Evolutionary conservation across 2,329 filamentous ascomycete genomes (phyloP).

Genomic region (Conoideocrella luteorostrata): DNA sequence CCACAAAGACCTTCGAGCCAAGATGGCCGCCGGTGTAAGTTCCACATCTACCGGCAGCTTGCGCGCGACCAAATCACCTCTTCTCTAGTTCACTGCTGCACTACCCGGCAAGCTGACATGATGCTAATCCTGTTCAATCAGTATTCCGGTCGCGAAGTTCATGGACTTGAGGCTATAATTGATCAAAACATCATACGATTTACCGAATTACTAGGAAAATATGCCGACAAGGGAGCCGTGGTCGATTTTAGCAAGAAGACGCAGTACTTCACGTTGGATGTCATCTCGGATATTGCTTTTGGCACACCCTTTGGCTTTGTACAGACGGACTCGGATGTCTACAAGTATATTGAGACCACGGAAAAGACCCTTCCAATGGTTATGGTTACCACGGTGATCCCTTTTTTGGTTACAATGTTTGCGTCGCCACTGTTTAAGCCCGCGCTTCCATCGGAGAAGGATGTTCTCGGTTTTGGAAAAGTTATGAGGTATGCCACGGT

Average conservation of each 20-base stretch:
- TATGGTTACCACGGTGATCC: constrained; percentile 11
- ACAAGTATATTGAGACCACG: constrained; percentile 40
- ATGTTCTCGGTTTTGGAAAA: constrained; percentile 30
- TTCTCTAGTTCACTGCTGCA: too few species aligned
- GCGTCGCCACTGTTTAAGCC: constrained; percentile 18
- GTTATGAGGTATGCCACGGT: constrained; percentile 34
- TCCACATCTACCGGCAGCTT: too few species aligned
- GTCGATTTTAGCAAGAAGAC: constrained; percentile 32
- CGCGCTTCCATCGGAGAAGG: constrained; percentile 31
- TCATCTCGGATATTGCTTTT: constrained; percentile 47
- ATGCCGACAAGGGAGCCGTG: constrained; percentile 4
- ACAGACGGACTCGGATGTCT: constrained; percentile 37
- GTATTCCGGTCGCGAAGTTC: constrained; percentile 45
- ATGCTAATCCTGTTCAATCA: constrained; percentile 11
- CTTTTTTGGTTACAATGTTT: constrained; percentile 8
- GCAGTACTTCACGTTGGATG: constrained; percentile 49
- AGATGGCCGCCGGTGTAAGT: constrained; percentile 40
- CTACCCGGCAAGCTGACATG: too few species aligned
- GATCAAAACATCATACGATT: constrained; percentile 11
- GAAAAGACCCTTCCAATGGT: constrained; percentile 10
- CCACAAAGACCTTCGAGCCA: constrained; percentile 37
- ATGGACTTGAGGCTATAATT: constrained; percentile 37
- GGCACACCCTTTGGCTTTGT: constrained; percentile 44
- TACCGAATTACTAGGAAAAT: constrained; percentile 9
- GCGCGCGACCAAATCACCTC: too few species aligned